Evolutionary conservation across 345 rosid genomes (phyloP).

Genomic region (Populus alba): DNA sequence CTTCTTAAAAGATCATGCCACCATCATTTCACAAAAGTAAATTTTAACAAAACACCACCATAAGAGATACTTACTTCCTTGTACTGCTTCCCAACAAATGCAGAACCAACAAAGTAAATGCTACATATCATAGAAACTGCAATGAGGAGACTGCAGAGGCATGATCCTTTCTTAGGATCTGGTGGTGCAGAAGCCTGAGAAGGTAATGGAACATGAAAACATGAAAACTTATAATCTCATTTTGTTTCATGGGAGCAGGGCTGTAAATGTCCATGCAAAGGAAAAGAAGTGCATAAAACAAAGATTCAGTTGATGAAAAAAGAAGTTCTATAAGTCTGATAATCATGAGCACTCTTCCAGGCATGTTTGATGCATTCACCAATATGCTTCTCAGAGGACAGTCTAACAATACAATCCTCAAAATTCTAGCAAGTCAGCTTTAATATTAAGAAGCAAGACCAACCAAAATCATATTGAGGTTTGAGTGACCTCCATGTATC

Average conservation of each 20-base stretch:
- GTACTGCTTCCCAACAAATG: constrained; percentile 43
- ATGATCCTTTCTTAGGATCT: constrained; percentile 50
- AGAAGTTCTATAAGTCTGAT: neutral
- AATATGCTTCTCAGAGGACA: neutral
- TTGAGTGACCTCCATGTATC: neutral
- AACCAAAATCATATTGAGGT: neutral
- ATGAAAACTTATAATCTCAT: neutral
- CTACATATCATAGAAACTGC: constrained; percentile 48
- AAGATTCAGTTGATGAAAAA: neutral
- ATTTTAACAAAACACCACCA: neutral
- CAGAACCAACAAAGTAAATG: constrained; percentile 56
- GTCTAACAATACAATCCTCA: neutral
- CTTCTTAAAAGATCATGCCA: too few relatives aligned
- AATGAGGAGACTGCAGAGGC: constrained; percentile 50
- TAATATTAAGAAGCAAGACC: neutral
- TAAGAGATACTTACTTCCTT: constrained; percentile 50
- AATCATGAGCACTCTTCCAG: neutral
- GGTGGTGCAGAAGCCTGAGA: constrained; percentile 42
- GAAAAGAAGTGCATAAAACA: neutral
- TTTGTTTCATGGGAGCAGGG: neutral
- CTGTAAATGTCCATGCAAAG: neutral
- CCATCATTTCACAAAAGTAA: neutral
- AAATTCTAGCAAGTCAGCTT: neutral
- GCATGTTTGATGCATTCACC: neutral
- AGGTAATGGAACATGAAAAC: constrained; percentile 1